Evolutionary conservation across 1,284 basidiomycete species (phyloP), one percentile per base, ranked within the genome.

Genomic region (Takashimella koratensis): DNA sequence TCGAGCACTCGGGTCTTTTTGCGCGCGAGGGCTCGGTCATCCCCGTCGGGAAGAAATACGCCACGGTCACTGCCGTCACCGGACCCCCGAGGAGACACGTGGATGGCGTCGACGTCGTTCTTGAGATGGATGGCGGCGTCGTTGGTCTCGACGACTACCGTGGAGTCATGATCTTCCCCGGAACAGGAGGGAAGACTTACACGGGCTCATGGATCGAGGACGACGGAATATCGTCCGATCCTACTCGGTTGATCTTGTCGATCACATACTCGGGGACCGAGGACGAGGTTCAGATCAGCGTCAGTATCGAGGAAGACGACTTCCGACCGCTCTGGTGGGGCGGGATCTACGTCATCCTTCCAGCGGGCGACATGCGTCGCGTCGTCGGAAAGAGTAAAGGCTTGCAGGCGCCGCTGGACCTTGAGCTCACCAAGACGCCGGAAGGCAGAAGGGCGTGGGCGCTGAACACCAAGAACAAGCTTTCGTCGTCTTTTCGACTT

Each of bases 141-240:
- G 64, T 62, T n/a, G 61, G 56, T 2, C 43, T 68, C 27, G 70
- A 72, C 42, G 64, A 68, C 47, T 70, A 62, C 60, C 54, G 70
- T 22, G 70, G 67, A 11, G 49, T 70, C 19, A 62, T 69, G 44
- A 52, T 72, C 43, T 72, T 58, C 56, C 68, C 70, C 16, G 43
- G 25, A 12, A 12, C 48, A 4, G n/a, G 8, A 69, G 45, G 52
- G 11, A 51, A 43, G 45, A 49, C 23, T 25, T 62, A 27, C 23
- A 23, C 30, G 5, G 73, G 70, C 36, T 57, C 56, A 11, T 76
- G 75, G 75, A 71, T 64, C 24, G 76, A 77, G 45, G 76, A 77
- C 49, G 75, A 76, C 52, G 76, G 75, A 30, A 74, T 74, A 22
- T 70, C 70, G 2, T 58, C 63, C 23, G 51, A 68, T 2, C 70